These are phyloP conservation scores for Fusarium algeriense DNA, from an alignment of 2,329 filamentous ascomycete species.

Conservation along the genomic window DNA sequence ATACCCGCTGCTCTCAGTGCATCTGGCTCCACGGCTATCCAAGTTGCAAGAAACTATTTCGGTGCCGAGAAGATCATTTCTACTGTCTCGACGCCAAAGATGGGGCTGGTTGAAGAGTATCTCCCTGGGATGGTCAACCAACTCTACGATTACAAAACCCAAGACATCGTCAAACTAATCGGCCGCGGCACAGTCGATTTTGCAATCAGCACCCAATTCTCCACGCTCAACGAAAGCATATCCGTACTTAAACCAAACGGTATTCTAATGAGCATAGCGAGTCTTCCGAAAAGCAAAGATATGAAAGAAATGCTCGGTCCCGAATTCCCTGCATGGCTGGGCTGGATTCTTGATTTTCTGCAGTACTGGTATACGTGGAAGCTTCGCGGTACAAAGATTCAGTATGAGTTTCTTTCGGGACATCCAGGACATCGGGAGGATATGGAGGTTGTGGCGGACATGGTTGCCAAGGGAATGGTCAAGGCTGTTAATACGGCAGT, in stretches of 20 bases:
- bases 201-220: conserved; percentile 61
- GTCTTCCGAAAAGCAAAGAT: conserved; percentile 51
- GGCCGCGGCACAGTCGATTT: conserved; percentile 61
- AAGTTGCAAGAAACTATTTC: conserved; percentile 65
- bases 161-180: conserved; percentile 54
- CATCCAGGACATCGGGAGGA: conserved; percentile 56
- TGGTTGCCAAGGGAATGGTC: conserved; percentile 58
- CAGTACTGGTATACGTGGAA: conserved; percentile 58
- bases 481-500: conserved; percentile 58
- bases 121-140: conserved; percentile 61
- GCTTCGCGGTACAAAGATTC: conserved; percentile 59
- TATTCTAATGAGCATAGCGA: conserved; percentile 57
- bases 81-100: conserved; percentile 65
- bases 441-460: conserved; percentile 56
- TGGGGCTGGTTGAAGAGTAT: conserved; percentile 57
- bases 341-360: conserved; percentile 51
- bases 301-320: conserved; percentile 50
- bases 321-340: conserved; percentile 54
- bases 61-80: conserved; percentile 61
- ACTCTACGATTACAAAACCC: conserved; percentile 64
- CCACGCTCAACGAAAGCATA: conserved; percentile 55
- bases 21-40: conserved; percentile 60
- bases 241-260: conserved; percentile 55
- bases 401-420: conserved; percentile 61
- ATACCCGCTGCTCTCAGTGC: conserved; percentile 64